Evolutionary conservation across 192 early-diverging fungal species (phyloP).

Genomic region (Coemansia sp.): DNA sequence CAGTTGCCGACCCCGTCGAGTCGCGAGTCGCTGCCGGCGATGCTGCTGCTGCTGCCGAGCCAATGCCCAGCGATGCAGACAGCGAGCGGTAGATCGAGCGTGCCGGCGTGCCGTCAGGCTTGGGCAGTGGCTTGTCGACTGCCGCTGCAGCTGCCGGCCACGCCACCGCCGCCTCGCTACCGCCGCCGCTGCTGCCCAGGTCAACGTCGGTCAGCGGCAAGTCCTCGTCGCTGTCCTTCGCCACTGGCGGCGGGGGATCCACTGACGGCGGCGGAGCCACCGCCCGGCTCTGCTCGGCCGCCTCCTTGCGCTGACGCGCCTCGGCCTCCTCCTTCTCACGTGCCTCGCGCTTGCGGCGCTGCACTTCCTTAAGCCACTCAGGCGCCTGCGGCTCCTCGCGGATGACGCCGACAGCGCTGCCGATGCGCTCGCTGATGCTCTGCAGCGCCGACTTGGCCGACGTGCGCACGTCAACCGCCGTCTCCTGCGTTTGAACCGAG

Average conservation of each 20-base stretch:
- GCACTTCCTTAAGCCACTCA: constrained; percentile 49
- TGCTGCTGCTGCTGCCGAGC: constrained; percentile 5
- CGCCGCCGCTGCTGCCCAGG: constrained; percentile 14
- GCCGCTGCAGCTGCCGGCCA: constrained; percentile 6
- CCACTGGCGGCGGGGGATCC: neutral
- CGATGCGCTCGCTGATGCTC: constrained; percentile 35
- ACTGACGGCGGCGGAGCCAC: neutral
- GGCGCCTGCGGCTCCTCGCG: constrained; percentile 18
- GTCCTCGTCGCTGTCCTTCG: neutral
- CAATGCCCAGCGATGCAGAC: constrained; percentile 47
- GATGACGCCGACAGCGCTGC: constrained; percentile 9
- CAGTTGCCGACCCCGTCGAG: neutral
- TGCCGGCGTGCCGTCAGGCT: constrained; percentile 3
- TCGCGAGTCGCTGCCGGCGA: neutral
- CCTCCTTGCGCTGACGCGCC: too few relatives aligned
- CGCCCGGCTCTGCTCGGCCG: too few relatives aligned
- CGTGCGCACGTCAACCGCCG: neutral
- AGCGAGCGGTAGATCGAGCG: constrained; percentile 50
- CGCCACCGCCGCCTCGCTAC: too few relatives aligned
- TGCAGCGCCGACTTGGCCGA: constrained; percentile 28
- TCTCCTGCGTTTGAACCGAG: neutral
- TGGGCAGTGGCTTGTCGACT: constrained; percentile 22
- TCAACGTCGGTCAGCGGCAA: neutral
- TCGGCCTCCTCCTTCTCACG: constrained; percentile 26
- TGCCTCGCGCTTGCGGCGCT: constrained; percentile 43